phyloP scores from a whole-genome alignment of 345 rosid genomes.

The Diplotaxis tenuifolia region DNA sequence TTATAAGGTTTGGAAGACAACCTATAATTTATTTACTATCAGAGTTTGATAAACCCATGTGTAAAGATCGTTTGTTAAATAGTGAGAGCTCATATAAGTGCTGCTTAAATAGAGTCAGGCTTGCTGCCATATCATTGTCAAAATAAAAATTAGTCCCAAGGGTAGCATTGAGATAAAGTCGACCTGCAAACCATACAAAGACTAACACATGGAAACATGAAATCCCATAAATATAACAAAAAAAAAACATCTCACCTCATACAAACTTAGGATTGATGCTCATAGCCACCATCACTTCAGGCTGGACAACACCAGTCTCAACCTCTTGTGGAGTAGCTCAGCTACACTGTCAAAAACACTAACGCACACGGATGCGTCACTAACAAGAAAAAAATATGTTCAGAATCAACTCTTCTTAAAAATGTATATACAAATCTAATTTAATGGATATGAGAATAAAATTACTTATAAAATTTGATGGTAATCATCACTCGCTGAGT shows the following conservation, averaged over 20 bases:
- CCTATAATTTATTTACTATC: neutral
- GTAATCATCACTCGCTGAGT: too few relatives aligned
- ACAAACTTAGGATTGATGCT: neutral
- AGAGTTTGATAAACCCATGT: neutral
- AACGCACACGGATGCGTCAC: neutral
- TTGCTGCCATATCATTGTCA: neutral
- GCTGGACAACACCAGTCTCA: neutral
- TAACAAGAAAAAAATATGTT: neutral
- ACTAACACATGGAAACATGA: neutral
- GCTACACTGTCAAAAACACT: neutral
- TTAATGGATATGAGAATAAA: too few relatives aligned
- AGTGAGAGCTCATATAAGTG: neutral
- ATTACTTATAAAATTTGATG: too few relatives aligned
- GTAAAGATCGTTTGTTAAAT: too few relatives aligned
- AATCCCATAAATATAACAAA: neutral
- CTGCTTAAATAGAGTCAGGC: neutral
- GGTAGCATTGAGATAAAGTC: neutral
- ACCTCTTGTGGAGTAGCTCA: neutral
- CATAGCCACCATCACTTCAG: neutral
- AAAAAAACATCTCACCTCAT: neutral
- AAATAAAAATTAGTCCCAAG: neutral
- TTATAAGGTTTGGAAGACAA: neutral
- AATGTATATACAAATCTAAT: too few relatives aligned
- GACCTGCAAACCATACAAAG: neutral
- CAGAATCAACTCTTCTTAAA: neutral